Evolutionary conservation across 192 early-diverging fungal species (phyloP), one percentile per base, ranked within the genome.

Genomic region (Backusella psychrophila): DNA sequence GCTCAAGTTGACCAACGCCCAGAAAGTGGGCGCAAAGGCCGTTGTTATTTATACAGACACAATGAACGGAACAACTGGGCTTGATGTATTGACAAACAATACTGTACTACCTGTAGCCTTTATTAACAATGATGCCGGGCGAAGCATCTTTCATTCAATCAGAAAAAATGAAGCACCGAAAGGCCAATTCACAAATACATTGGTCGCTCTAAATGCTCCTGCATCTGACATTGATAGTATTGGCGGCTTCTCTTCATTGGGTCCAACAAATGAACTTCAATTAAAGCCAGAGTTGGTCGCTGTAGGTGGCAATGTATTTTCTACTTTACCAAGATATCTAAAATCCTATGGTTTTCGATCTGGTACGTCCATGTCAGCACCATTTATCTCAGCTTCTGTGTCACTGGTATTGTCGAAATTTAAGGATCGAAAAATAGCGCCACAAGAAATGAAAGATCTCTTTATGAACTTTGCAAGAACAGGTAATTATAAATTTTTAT

Each of bases 161-260:
- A 63, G 26, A 29, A 29, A 26, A 29, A 63, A 29, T 63, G 39
- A 69, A 34, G 26, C 33, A 15, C 15, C 23, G 1, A 17, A 31
- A n/a, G 77, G 66, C 14, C 38, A 67, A 35, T 78, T 79, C 38
- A 79, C 78, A 6, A 74, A 69, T 7, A 36, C 26, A 12, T 17
- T 79, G 19, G 21, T 65, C 35, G 33, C 66, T 14, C 23, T 79
- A n/a, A 34, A 67, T n/a, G 78, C 67, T n/a, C 33, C 42, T 34
- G n/a, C 46, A 11, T 26, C 19, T 23, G 26, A 34, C 19, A 39
- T 39, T 21, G 42, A 49, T 44, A 26, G 35, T 4, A 80, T 95
- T 15, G 93, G 94, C 14, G 52, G 69, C 29, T 94, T 92, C 71
- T 93, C 92, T 12, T 91, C 91, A 15, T 87, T 87, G 72, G 96